These are phyloP conservation scores for Articulospora tetracladia DNA, from an alignment of 495 filamentous ascomycete species.

Conservation along the genomic window DNA sequence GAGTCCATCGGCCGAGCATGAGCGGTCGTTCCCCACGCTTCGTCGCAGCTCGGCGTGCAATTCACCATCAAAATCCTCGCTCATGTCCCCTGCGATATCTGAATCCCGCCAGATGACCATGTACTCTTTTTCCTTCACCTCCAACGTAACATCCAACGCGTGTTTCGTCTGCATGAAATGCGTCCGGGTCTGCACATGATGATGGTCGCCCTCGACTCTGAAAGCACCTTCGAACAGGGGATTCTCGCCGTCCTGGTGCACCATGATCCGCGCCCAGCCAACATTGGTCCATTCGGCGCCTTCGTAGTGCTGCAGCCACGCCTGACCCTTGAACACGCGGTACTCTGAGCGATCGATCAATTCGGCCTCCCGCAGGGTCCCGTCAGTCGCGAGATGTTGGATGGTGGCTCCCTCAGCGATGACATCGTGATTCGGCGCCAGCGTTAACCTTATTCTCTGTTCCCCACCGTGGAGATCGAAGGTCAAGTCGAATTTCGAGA, in stretches of 20 bases:
- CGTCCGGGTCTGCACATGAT: constrained; percentile 78
- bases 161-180: constrained; percentile 74
- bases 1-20: constrained; percentile 25
- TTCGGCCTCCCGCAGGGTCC: constrained; percentile 56
- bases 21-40: constrained; percentile 9
- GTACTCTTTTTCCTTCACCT: constrained; percentile 59
- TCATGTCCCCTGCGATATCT: constrained; percentile 56
- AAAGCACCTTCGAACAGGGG: constrained; percentile 94
- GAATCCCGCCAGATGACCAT: constrained; percentile 94
- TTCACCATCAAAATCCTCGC: constrained; percentile 17
- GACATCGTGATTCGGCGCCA: constrained; percentile 93
- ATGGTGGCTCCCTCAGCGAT: constrained; percentile 71
- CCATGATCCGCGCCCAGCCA: constrained; percentile 80
- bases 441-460: constrained; percentile 70
- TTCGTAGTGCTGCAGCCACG: constrained; percentile 60
- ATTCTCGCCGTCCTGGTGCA: constrained; percentile 67
- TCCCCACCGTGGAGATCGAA: constrained; percentile 67
- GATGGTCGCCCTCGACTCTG: constrained; percentile 71
- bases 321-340: constrained; percentile 77
- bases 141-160: constrained; percentile 66
- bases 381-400: constrained; percentile 66
- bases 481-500: constrained; percentile 75
- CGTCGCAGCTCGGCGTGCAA: constrained; percentile 22
- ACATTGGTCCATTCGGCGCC: constrained; percentile 69
- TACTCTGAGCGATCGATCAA: constrained; percentile 66